These are phyloP conservation scores for Melanopsichium pennsylvanicum DNA, from an alignment of 1,284 basidiomycete genomes.

Conservation along the genomic window DNA sequence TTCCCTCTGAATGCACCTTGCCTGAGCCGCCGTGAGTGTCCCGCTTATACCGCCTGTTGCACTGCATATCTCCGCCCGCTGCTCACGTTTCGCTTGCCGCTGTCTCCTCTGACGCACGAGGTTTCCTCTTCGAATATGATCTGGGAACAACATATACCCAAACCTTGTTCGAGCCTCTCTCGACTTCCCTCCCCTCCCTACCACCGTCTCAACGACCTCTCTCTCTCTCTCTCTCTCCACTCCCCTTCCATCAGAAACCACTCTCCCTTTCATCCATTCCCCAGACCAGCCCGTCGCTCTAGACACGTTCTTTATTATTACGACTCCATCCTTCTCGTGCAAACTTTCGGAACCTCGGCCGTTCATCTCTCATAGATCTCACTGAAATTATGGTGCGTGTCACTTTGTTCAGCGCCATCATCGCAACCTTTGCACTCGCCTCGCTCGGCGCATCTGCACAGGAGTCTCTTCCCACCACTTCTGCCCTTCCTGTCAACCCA, in stretches of 20 bases:
- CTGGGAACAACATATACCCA: too few relatives aligned
- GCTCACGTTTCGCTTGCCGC: background rate
- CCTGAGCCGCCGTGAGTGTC: conserved; percentile 1
- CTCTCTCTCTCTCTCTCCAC: conserved; percentile 1
- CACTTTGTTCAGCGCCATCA: conserved; percentile 21
- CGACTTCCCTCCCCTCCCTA: background rate
- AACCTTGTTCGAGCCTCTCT: too few relatives aligned
- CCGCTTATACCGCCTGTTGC: conserved; percentile 2
- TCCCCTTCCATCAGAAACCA: conserved; percentile 2
- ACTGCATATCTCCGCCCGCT: background rate
- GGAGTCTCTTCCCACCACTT: background rate
- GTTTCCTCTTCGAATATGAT: background rate
- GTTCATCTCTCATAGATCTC: background rate
- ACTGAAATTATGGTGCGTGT: conserved; percentile 16
- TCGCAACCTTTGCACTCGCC: conserved; percentile 17
- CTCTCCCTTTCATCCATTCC: background rate
- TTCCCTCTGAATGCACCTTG: background rate
- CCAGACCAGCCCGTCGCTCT: too few relatives aligned
- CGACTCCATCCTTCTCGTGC: too few relatives aligned
- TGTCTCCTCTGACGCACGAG: too few relatives aligned
- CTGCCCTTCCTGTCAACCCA: background rate
- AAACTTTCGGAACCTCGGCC: background rate
- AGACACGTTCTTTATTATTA: too few relatives aligned
- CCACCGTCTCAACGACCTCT: conserved; percentile 3
- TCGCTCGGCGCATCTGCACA: conserved; percentile 9